phyloP scores from a whole-genome alignment of 2,329 filamentous ascomycete species.

The Elsinoe perseae region DNA sequence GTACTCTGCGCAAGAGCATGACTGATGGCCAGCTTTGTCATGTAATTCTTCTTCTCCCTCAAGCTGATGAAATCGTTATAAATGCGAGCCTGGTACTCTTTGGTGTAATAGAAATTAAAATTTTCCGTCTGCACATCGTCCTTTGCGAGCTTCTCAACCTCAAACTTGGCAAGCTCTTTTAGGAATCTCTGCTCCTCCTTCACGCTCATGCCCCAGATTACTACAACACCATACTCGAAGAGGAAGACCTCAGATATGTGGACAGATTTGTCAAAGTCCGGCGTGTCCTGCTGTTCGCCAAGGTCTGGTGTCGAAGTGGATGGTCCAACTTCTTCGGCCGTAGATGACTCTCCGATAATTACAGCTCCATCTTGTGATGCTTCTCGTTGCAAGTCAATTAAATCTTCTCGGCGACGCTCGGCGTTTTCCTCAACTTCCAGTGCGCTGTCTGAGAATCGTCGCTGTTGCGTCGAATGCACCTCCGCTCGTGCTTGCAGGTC shows the following conservation, averaged over 20 bases:
- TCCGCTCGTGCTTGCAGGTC: slow-evolving; percentile 24
- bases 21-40: slow-evolving; percentile 94
- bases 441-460: slow-evolving; percentile 66
- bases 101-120: slow-evolving; percentile 99
- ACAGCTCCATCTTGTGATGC: neutral
- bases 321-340: slow-evolving; percentile 17
- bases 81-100: slow-evolving; percentile 94
- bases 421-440: slow-evolving; percentile 55
- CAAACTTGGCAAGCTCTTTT: slow-evolving; percentile 90
- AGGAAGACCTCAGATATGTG: slow-evolving; percentile 93
- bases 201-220: slow-evolving; percentile 97
- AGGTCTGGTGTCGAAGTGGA: slow-evolving; percentile 15
- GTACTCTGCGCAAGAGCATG: slow-evolving; percentile 93
- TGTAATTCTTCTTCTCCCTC: slow-evolving; percentile 90
- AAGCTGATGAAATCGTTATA: slow-evolving; percentile 99
- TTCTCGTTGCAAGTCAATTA: slow-evolving; percentile 28
- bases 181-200: slow-evolving; percentile 83
- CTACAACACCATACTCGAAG: slow-evolving; percentile 94
- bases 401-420: slow-evolving; percentile 29
- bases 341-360: slow-evolving; percentile 10
- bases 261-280: slow-evolving; percentile 77
- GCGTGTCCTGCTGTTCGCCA: slow-evolving; percentile 33
- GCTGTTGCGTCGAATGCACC: slow-evolving; percentile 38
- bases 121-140: slow-evolving; percentile 93
- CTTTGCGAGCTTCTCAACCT: slow-evolving; percentile 76